A percentile compares a stretch with the other conserved stretches of the same genome.
phyloP scores from a whole-genome alignment of 768 basidiomycete genomes.

The Russula brevipes region DNA sequence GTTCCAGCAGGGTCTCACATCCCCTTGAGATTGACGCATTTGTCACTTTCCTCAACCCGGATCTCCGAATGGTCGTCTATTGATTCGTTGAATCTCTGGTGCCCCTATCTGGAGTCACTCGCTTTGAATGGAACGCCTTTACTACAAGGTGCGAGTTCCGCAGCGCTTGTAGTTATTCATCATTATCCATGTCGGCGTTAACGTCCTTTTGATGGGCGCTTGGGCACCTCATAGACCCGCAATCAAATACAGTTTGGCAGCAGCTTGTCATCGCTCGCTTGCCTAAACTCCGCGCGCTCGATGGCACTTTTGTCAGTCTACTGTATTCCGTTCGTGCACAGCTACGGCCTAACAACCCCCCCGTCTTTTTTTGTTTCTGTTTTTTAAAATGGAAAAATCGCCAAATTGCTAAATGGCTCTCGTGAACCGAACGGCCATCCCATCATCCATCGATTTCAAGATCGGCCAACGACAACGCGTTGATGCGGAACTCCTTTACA shows the following conservation, averaged over 20 bases:
- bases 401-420: not conserved
- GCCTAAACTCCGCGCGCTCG: slow-evolving; percentile 54
- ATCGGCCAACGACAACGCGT: slow-evolving; percentile 62
- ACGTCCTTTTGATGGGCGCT: not conserved
- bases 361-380: not conserved
- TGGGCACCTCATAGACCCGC: slow-evolving; percentile 32
- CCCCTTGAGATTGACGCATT: slow-evolving; percentile 43
- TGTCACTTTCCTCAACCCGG: slow-evolving; percentile 60
- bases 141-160: slow-evolving; percentile 42
- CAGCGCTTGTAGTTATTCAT: not conserved
- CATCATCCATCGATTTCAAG: slow-evolving; percentile 35
- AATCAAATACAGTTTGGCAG: slow-evolving; percentile 41
- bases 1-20: slow-evolving; percentile 31
- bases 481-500: slow-evolving; percentile 82
- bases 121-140: slow-evolving; percentile 62
- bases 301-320: slow-evolving; percentile 56
- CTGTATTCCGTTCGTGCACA: not conserved
- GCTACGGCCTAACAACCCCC: not conserved
- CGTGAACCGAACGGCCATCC: too few relatives aligned
- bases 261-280: slow-evolving; percentile 64
- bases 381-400: not conserved
- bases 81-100: slow-evolving; percentile 63
- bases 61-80: slow-evolving; percentile 57
- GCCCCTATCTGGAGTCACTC: slow-evolving; percentile 58
- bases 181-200: not conserved